A percentile compares a stretch with the other conserved stretches of the same genome.
These are phyloP conservation scores for Volvox reticuliferus DNA, from an alignment of 139 green algal species.

Conservation along the genomic window DNA sequence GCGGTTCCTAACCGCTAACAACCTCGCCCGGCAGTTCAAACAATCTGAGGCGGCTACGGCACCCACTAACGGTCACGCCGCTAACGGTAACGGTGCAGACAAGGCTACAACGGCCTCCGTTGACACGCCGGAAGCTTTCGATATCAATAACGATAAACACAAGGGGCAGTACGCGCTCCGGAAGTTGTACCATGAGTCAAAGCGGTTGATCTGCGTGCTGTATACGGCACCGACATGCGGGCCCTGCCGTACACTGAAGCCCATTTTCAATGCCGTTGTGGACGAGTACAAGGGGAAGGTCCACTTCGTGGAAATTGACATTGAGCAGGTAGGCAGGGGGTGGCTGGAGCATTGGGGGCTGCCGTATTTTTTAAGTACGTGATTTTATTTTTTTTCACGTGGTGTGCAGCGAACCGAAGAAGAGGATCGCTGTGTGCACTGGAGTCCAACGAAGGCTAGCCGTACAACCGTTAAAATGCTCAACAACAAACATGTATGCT, in stretches of 20 bases:
- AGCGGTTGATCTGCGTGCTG: constrained; percentile 88
- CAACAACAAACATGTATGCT: too few relatives aligned
- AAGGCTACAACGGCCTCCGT: constrained; percentile 16
- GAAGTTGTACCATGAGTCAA: constrained; percentile 97
- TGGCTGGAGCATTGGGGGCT: too few relatives aligned
- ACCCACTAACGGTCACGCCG: not conserved
- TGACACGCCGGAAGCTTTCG: constrained; percentile 73
- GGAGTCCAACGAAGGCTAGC: too few relatives aligned
- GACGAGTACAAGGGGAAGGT: constrained; percentile 86
- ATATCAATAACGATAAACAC: constrained; percentile 78
- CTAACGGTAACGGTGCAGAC: not conserved
- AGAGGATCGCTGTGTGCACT: too few relatives aligned
- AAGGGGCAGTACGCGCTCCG: constrained; percentile 94
- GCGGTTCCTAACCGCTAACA: constrained; percentile 88
- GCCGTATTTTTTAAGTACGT: too few relatives aligned
- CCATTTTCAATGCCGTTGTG: constrained; percentile 92
- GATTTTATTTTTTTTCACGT: too few relatives aligned
- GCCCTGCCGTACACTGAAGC: constrained; percentile 91
- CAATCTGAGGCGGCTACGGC: constrained; percentile 40
- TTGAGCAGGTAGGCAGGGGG: constrained; percentile 21
- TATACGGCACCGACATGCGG: constrained; percentile 89
- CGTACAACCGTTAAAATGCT: too few relatives aligned
- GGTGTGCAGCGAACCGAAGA: too few relatives aligned
- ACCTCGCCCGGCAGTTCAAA: constrained; percentile 68
- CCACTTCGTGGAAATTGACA: constrained; percentile 92